Evolutionary conservation across 306 rosid genomes (phyloP), one percentile per base, ranked within the genome.

Genomic region (Lathyrus tuberosus): DNA sequence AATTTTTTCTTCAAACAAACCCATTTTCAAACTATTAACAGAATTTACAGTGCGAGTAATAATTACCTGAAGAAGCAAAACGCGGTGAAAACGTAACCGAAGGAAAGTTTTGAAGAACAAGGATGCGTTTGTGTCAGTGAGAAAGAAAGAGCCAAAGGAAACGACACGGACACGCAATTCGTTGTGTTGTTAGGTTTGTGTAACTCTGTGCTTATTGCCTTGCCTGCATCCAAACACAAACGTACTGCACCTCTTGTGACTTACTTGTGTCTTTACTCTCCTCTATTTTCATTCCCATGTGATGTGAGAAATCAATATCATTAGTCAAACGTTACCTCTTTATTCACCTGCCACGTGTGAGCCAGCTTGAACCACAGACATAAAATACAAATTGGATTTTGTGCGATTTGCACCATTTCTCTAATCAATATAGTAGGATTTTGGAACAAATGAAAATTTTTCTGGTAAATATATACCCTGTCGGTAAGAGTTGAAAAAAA

Each of bases 151-250:
- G 28, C 58, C 58, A 76, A 69, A 43, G 68, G 38, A 77, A 70
- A 62, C 56, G 80, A 76, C 37, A 72, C 22, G 12, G 76, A 62
- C 71, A 76, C 71, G 79, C 69, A 62, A 40, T 54, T 70, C 65
- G 62, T 54, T 65, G 61, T 57, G 54, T 48, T 48, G 22, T 67
- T 47, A 35, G 74, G 74, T 75, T 44, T 67, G 31, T 67, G 54
- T 47, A 66, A 73, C 61, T 41, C 10, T 11, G 71, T 62, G 38
- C 72, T 62, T 16, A 5, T 17, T 44, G 33, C 58, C 11, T 37
- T 49, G 42, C 54, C 46, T 65, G 52, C 72, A 28, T 73, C 74
- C 80, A 63, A 20, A 20, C 22, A 20, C 22, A 20, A 20, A 20
- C 22, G 1, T 22, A 20, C 28, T 53, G 44, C 52, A 1, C 8